Conservation (phyloP, 1,139 yeast genomes). For the Scheffersomyces insectosa region DNA sequence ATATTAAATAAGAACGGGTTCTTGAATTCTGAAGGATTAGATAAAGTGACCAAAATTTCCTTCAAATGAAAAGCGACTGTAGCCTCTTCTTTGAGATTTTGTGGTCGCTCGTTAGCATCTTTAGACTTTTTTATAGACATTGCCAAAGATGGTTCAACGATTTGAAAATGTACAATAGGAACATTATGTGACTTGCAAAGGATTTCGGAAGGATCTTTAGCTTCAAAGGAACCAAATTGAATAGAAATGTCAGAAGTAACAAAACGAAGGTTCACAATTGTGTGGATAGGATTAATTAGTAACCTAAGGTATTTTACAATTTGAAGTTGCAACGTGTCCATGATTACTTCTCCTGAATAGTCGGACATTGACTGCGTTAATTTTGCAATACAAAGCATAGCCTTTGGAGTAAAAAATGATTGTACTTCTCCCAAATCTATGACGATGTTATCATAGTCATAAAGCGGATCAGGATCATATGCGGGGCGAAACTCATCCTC, state of each 20-base stretch:
- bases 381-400: slow-evolving; percentile 29
- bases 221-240: slow-evolving; percentile 42
- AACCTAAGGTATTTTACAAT: slow-evolving; percentile 47
- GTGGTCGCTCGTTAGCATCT: slow-evolving; percentile 5
- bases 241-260: slow-evolving; percentile 51
- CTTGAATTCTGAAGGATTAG: slow-evolving; percentile 23
- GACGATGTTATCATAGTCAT: slow-evolving; percentile 57
- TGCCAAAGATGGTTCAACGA: slow-evolving; percentile 42
- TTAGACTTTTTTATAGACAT: slow-evolving; percentile 17
- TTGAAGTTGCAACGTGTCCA: slow-evolving; percentile 69
- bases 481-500: slow-evolving; percentile 48
- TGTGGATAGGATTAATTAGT: slow-evolving; percentile 35
- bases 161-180: slow-evolving; percentile 25
- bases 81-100: slow-evolving; percentile 7
- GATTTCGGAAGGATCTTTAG: slow-evolving; percentile 16
- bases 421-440: slow-evolving; percentile 50
- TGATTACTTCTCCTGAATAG: slow-evolving; percentile 44
- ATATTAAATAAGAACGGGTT: slow-evolving; percentile 23
- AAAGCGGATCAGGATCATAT: slow-evolving; percentile 38
- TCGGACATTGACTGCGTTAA: slow-evolving; percentile 34
- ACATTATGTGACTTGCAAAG: slow-evolving; percentile 16
- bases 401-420: slow-evolving; percentile 38
- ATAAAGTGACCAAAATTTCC: slow-evolving; percentile 23
- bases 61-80: slow-evolving; percentile 36
- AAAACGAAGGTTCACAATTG: slow-evolving; percentile 48